These are phyloP conservation scores for Gastrolobium bilobum DNA, from an alignment of 306 rosid genomes.

Conservation along the genomic window DNA sequence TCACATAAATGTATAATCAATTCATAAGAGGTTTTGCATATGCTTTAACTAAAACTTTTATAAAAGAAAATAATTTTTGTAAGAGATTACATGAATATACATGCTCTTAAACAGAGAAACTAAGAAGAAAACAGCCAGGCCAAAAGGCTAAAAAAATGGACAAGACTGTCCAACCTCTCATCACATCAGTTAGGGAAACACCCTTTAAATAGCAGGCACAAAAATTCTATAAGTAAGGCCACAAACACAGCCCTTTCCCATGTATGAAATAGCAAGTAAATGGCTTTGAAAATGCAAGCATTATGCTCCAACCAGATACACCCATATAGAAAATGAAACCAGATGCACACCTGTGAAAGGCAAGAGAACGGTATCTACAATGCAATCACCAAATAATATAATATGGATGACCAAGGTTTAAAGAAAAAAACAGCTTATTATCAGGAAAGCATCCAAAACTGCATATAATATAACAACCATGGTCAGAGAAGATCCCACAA, in stretches of 20 bases:
- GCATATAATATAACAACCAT: background rate
- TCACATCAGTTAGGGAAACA: conserved; percentile 3
- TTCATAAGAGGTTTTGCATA: too few relatives aligned
- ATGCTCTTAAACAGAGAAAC: conserved; percentile 1
- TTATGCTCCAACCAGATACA: conserved; percentile 23
- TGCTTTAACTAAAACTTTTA: background rate
- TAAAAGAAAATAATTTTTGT: too few relatives aligned
- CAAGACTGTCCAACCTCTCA: conserved; percentile 32
- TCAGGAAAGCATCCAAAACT: conserved; percentile 20
- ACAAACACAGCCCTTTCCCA: background rate
- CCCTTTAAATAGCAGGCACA: background rate
- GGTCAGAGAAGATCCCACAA: background rate
- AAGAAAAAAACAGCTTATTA: conserved; percentile 1
- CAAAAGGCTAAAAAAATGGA: background rate
- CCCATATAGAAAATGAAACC: background rate
- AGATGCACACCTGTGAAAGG: background rate
- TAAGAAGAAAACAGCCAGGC: conserved; percentile 21
- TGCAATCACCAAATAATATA: conserved; percentile 19
- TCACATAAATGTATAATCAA: background rate
- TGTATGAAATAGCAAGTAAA: background rate
- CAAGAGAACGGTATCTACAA: conserved; percentile 8
- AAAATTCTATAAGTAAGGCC: conserved; percentile 11
- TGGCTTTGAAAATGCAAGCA: background rate
- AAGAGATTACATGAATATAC: background rate
- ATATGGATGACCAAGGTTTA: background rate